A percentile compares a stretch with the other conserved stretches of the same genome.
Conservation (phyloP, 345 rosid species). For the Eucalyptus melliodora region DNA sequence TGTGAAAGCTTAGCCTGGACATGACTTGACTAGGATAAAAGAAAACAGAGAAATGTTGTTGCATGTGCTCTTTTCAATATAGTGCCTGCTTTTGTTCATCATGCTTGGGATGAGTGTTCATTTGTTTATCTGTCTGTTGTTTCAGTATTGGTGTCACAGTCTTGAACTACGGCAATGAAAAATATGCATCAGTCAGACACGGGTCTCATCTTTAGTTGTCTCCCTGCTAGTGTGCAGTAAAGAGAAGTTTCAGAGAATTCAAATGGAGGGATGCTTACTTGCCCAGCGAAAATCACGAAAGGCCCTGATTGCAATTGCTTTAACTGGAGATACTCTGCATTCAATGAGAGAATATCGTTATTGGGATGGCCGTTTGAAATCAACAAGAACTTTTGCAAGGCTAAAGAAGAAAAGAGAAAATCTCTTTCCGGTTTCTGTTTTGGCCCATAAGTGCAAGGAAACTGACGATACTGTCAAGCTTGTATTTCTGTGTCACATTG, state of each 20-base stretch:
- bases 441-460: neutral
- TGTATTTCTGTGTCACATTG: neutral
- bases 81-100: neutral
- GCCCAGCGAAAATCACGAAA: neutral
- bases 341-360: neutral
- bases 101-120: neutral
- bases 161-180: neutral
- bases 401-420: neutral
- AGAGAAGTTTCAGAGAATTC: neutral
- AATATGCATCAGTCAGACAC: neutral
- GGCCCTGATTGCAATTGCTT: neutral
- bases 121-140: neutral
- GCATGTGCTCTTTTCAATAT: neutral
- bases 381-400: neutral
- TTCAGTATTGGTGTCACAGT: neutral
- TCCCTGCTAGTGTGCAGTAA: neutral
- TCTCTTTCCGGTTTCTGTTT: neutral
- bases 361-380: neutral
- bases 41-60: neutral
- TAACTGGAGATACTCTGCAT: neutral
- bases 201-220: neutral
- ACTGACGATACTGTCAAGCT: neutral
- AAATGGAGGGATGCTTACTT: neutral
- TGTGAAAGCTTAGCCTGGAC: neutral
- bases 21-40: neutral